phyloP scores from a whole-genome alignment of 73 alveolate genomes.

The Durusdinium trenchii region DNA sequence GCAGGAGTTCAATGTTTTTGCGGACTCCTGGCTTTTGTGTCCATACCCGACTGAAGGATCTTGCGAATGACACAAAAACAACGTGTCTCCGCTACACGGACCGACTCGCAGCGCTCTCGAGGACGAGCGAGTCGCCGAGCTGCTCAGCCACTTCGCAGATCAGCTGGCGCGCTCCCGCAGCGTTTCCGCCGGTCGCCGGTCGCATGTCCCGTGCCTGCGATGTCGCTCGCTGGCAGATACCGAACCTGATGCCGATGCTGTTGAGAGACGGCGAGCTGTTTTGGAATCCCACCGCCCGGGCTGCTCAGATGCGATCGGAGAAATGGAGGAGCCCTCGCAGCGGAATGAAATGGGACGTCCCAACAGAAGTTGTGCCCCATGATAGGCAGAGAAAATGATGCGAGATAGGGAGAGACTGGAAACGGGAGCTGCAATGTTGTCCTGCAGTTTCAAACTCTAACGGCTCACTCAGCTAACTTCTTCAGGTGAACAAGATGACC shows the following conservation, averaged over 20 bases:
- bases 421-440: no score
- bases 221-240: slow-evolving; percentile 61
- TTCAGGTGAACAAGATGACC: slow-evolving; percentile 91
- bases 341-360: neutral
- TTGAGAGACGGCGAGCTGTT: slow-evolving; percentile 88
- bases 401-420: neutral
- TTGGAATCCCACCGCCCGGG: slow-evolving; percentile 81
- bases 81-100: no score
- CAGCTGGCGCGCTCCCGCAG: slow-evolving; percentile 64
- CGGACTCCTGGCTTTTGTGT: no score
- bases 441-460: no score
- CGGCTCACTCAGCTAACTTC: no score
- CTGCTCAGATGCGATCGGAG: neutral
- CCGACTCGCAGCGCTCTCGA: neutral
- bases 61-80: no score
- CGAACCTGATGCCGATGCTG: slow-evolving; percentile 70
- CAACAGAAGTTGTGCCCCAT: neutral
- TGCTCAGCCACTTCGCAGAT: slow-evolving; percentile 77
- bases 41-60: no score
- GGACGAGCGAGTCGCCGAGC: slow-evolving; percentile 78
- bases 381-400: no score
- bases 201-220: neutral
- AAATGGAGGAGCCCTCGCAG: neutral
- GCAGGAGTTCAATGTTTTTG: no score
- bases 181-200: neutral